Conservation (phyloP, 495 filamentous ascomycete species). For the Tirmania nivea region DNA sequence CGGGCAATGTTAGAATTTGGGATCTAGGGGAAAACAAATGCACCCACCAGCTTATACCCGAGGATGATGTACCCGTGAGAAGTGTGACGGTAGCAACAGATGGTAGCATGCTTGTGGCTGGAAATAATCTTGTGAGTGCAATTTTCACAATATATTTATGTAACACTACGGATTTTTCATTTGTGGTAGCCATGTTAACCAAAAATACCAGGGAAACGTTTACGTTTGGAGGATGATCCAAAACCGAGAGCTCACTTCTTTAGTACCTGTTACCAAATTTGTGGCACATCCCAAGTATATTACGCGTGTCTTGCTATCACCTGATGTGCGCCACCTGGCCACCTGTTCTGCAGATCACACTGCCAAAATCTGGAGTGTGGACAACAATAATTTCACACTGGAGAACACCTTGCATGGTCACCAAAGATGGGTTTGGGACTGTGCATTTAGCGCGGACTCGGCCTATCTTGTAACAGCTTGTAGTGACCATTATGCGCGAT, state of each 20-base stretch:
- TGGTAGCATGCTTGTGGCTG: constrained; percentile 81
- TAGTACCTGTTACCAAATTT: constrained; percentile 82
- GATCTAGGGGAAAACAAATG: constrained; percentile 93
- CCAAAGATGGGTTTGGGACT: constrained; percentile 99
- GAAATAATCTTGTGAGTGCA: constrained; percentile 59
- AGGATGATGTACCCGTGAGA: constrained; percentile 77
- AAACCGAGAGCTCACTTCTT: constrained; percentile 59
- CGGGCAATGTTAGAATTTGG: constrained; percentile 87
- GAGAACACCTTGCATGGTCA: constrained; percentile 84
- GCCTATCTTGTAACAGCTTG: constrained; percentile 97
- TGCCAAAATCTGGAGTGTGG: constrained; percentile 89
- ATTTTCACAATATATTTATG: background rate
- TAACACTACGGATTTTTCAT: background rate
- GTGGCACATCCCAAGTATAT: constrained; percentile 76
- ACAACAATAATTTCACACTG: constrained; percentile 47
- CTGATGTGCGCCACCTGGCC: constrained; percentile 89
- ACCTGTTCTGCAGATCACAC: constrained; percentile 97
- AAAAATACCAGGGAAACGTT: constrained; percentile 59
- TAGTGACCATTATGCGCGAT: constrained; percentile 85
- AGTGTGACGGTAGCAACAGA: constrained; percentile 94
- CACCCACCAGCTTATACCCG: constrained; percentile 86
- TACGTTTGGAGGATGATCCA: constrained; percentile 90
- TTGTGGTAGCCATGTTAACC: background rate
- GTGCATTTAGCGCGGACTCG: constrained; percentile 88
- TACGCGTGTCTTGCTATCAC: constrained; percentile 81